phyloP scores from a whole-genome alignment of 2,329 filamentous ascomycete genomes.

The Alternaria atra region DNA sequence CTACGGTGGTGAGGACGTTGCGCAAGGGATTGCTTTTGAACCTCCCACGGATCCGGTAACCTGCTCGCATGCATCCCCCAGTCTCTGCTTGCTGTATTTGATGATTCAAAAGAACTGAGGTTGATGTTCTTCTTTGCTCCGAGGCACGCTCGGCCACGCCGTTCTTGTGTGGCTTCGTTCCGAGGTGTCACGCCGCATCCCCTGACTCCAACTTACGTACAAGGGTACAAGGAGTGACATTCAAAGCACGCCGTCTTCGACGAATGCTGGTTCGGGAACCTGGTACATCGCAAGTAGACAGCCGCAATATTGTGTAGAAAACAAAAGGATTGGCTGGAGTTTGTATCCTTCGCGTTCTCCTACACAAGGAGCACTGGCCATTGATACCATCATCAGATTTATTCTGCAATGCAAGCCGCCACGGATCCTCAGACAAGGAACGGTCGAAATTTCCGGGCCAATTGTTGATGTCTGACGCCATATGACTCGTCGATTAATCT shows the following conservation, averaged over 20 bases:
- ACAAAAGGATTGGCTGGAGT: neutral
- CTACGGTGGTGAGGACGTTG: neutral
- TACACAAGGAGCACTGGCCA: neutral
- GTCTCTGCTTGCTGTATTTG: neutral
- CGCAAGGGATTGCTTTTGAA: neutral
- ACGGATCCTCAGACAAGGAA: neutral
- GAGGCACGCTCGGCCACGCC: neutral
- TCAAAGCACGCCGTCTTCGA: neutral
- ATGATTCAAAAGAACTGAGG: neutral
- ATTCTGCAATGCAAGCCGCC: neutral
- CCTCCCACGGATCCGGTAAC: neutral
- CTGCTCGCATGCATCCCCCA: neutral
- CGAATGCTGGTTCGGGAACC: neutral
- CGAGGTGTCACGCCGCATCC: neutral
- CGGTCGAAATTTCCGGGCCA: slow-evolving; percentile 3
- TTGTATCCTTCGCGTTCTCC: neutral
- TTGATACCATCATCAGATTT: neutral
- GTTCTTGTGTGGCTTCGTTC: neutral
- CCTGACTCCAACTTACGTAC: slow-evolving; percentile 3
- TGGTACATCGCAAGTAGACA: neutral
- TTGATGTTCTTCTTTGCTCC: neutral
- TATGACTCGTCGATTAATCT: slow-evolving; percentile 1
- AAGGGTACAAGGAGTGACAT: neutral
- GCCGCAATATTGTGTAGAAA: neutral
- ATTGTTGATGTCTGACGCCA: neutral